These are phyloP conservation scores for Spergularia bocconei DNA, from an alignment of 148 eudicot genomes.

Conservation along the genomic window DNA sequence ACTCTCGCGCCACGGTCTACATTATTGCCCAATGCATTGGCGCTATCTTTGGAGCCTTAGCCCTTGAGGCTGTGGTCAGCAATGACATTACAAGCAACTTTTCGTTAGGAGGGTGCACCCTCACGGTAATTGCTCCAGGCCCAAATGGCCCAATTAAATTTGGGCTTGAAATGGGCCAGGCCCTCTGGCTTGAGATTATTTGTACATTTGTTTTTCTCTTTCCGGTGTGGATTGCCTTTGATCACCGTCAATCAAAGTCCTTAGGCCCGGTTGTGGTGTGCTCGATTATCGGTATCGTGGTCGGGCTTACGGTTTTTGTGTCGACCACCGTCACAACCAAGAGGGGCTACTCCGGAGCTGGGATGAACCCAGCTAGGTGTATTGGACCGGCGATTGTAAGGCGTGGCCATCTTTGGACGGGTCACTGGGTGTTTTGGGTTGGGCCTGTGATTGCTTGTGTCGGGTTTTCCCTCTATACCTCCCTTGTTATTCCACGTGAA, in stretches of 20 bases:
- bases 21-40: slow-evolving; percentile 34
- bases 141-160: slow-evolving; percentile 24
- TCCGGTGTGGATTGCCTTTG: slow-evolving; percentile 31
- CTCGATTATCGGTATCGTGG: slow-evolving; percentile 26
- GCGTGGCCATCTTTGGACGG: slow-evolving; percentile 31
- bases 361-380: slow-evolving; percentile 34
- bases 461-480: slow-evolving; percentile 23
- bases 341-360: slow-evolving; percentile 30
- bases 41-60: slow-evolving; percentile 25
- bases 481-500: slow-evolving; percentile 27
- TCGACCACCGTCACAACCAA: slow-evolving; percentile 26
- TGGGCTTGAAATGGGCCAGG: slow-evolving; percentile 25
- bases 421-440: slow-evolving; percentile 38
- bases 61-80: slow-evolving; percentile 24
- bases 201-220: slow-evolving; percentile 29
- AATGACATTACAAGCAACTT: slow-evolving; percentile 16
- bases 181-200: slow-evolving; percentile 28
- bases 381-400: slow-evolving; percentile 33
- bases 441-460: slow-evolving; percentile 28
- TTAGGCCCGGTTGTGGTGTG: slow-evolving; percentile 26
- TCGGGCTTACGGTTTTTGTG: slow-evolving; percentile 29
- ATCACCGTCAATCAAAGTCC: slow-evolving; percentile 17
- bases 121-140: slow-evolving; percentile 16
- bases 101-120: slow-evolving; percentile 30
- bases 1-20: slow-evolving; percentile 27